phyloP scores from a whole-genome alignment of 805 yeast genomes.

The Dipodascus geniculatus region DNA sequence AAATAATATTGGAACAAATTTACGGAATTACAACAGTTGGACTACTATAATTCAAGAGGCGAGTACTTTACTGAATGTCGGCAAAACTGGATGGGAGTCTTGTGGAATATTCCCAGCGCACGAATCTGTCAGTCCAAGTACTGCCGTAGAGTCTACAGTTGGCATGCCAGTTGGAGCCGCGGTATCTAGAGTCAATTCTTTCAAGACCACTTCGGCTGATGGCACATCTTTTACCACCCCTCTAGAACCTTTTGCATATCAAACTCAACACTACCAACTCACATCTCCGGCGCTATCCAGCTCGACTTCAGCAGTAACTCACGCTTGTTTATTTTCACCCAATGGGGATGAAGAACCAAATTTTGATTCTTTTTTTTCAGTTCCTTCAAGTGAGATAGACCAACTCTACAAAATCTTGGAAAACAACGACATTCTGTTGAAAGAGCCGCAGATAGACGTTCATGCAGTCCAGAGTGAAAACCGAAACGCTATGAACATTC shows the following conservation, averaged over 20 bases:
- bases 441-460: not conserved
- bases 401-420: not conserved
- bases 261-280: too few relatives aligned
- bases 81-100: not conserved
- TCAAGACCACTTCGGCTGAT: too few relatives aligned
- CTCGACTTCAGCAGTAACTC: not conserved
- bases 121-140: too few relatives aligned
- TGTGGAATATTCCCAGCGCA: not conserved
- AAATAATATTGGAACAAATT: too few relatives aligned
- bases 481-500: not conserved
- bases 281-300: not conserved
- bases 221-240: too few relatives aligned
- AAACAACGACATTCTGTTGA: not conserved
- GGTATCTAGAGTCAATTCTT: too few relatives aligned
- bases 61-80: not conserved
- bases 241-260: not conserved
- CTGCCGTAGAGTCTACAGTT: not conserved
- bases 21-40: not conserved
- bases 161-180: too few relatives aligned
- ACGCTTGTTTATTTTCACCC: not conserved
- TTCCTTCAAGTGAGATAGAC: not conserved
- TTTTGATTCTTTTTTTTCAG: not conserved
- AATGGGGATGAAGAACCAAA: not conserved
- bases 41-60: not conserved
- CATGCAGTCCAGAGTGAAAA: not conserved